Evolutionary conservation across 208 protist genomes (phyloP).

Genomic region (Wallacemonas collosoma): DNA sequence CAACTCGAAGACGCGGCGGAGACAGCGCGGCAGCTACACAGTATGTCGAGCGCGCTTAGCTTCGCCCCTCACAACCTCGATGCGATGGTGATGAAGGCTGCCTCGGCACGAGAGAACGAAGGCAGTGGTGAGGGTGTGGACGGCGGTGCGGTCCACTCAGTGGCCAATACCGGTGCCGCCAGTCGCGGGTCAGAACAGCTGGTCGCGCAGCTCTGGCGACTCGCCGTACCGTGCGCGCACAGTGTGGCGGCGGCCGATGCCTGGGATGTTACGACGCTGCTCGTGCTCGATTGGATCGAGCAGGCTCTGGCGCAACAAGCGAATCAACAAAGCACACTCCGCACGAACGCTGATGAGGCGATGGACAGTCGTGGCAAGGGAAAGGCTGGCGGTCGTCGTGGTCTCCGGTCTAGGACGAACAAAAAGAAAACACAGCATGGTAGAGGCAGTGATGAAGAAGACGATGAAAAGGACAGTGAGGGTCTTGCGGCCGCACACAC

Average conservation of each 20-base stretch:
- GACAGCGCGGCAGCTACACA: constrained; percentile 24
- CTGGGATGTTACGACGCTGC: constrained; percentile 27
- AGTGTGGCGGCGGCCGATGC: constrained; percentile 14
- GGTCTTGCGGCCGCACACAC: not conserved
- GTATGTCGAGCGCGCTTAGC: constrained; percentile 17
- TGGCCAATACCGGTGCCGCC: too few relatives aligned
- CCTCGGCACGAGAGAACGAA: not conserved
- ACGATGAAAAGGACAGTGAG: not conserved
- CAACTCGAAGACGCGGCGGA: constrained; percentile 14
- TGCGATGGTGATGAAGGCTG: not conserved
- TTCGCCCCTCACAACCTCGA: constrained; percentile 22
- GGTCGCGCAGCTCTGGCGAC: not conserved
- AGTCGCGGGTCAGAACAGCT: not conserved
- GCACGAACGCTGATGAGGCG: not conserved
- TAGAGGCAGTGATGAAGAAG: constrained; percentile 7
- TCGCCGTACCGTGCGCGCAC: constrained; percentile 11
- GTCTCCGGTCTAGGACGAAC: not conserved
- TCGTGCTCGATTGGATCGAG: constrained; percentile 31
- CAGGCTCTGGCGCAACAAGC: constrained; percentile 8
- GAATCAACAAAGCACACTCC: not conserved
- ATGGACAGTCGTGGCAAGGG: not conserved
- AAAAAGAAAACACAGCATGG: not conserved
- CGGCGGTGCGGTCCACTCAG: too few relatives aligned
- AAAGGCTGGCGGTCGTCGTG: not conserved
- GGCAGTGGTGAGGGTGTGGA: not conserved